Evolutionary conservation across 768 basidiomycete species (phyloP).

Genomic region (Rhodotorula graminis): DNA sequence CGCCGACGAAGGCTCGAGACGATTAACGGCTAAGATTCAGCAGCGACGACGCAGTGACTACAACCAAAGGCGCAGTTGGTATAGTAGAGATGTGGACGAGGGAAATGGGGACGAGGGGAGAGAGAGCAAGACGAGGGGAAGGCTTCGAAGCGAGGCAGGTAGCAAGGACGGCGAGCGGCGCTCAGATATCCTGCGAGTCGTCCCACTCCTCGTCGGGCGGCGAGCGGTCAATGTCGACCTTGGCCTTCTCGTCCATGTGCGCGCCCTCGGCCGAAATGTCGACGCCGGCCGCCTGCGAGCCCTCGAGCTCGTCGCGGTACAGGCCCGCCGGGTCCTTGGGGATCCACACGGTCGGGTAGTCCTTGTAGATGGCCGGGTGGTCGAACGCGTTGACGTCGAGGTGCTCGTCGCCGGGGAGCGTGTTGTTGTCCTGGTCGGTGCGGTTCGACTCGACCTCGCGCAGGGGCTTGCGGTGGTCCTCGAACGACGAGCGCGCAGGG

Average conservation of each 20-base stretch:
- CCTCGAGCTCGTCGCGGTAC: slow-evolving; percentile 59
- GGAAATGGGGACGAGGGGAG: too few relatives aligned
- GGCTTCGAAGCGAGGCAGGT: not conserved
- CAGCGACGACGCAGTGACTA: too few relatives aligned
- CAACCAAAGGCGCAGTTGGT: too few relatives aligned
- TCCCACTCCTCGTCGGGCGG: slow-evolving; percentile 52
- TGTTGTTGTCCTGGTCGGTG: slow-evolving; percentile 33
- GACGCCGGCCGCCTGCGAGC: slow-evolving; percentile 50
- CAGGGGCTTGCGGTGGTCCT: slow-evolving; percentile 29
- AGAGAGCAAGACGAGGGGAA: not conserved
- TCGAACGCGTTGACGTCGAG: slow-evolving; percentile 57
- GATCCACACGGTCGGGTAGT: slow-evolving; percentile 75
- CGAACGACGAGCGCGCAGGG: slow-evolving; percentile 17
- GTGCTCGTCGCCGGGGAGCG: slow-evolving; percentile 40
- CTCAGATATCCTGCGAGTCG: slow-evolving; percentile 46
- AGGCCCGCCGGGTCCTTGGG: slow-evolving; percentile 69
- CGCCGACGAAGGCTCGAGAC: too few relatives aligned
- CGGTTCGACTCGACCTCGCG: slow-evolving; percentile 29
- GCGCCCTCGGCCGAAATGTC: slow-evolving; percentile 40
- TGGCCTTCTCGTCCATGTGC: slow-evolving; percentile 60
- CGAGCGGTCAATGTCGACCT: slow-evolving; percentile 53
- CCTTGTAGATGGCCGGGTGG: slow-evolving; percentile 68
- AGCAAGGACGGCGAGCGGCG: not conserved
- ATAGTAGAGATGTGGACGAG: too few relatives aligned
- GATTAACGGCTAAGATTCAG: too few relatives aligned